Percentiles rank a stretch among this genome's conserved stretches.
These are phyloP conservation scores for Kondoa subrosea DNA, from an alignment of 768 basidiomycete species.

Conservation along the genomic window DNA sequence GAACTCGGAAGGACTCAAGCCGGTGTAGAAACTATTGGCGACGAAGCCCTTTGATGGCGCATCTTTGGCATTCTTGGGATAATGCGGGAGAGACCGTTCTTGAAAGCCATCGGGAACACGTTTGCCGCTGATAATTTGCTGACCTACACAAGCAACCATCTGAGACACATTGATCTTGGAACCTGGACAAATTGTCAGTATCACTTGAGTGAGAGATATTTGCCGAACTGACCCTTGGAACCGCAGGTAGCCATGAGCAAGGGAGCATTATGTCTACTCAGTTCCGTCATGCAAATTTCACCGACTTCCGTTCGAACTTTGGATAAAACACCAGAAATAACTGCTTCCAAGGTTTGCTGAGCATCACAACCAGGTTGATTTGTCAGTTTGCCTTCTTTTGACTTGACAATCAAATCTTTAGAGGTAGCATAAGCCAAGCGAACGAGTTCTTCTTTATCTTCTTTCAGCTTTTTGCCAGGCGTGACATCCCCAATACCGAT, in stretches of 20 bases:
- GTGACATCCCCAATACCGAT: conserved; percentile 99
- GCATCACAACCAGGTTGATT: conserved; percentile 97
- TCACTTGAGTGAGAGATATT: conserved; percentile 10
- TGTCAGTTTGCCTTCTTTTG: conserved; percentile 77
- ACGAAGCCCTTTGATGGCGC: conserved; percentile 98
- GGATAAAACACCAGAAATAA: conserved; percentile 80
- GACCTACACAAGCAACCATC: conserved; percentile 99
- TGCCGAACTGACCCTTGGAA: conserved; percentile 58
- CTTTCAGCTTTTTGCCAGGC: conserved; percentile 65
- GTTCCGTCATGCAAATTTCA: conserved; percentile 91
- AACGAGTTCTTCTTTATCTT: conserved; percentile 68
- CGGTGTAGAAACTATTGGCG: conserved; percentile 87
- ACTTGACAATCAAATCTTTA: conserved; percentile 65
- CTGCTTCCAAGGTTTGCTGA: conserved; percentile 90
- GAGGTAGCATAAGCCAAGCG: conserved; percentile 77
- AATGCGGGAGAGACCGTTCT: conserved; percentile 96
- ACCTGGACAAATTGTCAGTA: conserved; percentile 40
- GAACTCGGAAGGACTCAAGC: conserved; percentile 84
- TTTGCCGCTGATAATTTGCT: conserved; percentile 93
- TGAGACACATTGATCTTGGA: conserved; percentile 98
- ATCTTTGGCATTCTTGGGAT: conserved; percentile 87
- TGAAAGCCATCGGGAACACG: conserved; percentile 99
- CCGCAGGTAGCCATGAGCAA: conserved; percentile 98
- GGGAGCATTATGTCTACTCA: conserved; percentile 92
- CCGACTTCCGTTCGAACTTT: conserved; percentile 92